Evolutionary conservation across 108 stramenopile species (phyloP), one percentile per base, ranked within the genome.

Genomic region (Discostella pseudostelligera): DNA sequence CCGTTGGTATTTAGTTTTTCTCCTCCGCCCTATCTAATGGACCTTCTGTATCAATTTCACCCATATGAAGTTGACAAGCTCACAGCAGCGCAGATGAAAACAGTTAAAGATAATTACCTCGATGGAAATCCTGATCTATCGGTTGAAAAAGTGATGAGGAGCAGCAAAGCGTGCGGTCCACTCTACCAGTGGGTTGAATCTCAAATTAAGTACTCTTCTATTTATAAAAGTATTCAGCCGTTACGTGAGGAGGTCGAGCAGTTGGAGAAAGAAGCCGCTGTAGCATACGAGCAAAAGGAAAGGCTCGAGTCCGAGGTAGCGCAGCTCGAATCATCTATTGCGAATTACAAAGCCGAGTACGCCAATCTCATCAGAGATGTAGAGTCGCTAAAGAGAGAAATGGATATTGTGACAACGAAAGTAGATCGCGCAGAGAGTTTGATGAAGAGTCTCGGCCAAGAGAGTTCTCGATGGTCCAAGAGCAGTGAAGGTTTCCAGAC

Each of bases 381-480:
- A 0, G 97, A 99, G 82, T 81, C 89, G 19, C 80, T 99, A 56
- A 96, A 95, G 77, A 67, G 82, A 21, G 98, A 98, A 80, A 98
- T 99, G 97, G 93, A 92, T 57, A 65, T 76, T 20, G 97, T 98
- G 17, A 90, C 83, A 37, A 78, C 67, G 0, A 93, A 93, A 69
- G 97, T 98, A n/a, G 83, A 85, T 14, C 89, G 98, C 12, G 96
- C 97, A 4, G 83, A 96, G 61, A 95, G 87, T 56, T 78, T 99
- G 16, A 67, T 99, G 59, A 81, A 85, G 50, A 96, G 92, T 62
- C 74, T 99, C 47, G 85, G 85, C 40, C 87, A 94, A 57, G 99
- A 99, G 65, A 96, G 96, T 68, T 92, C 90, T 24, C 92, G 99
- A 29, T 99, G 99, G 99, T 61, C 89, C 14, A 89, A 87, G 72